Conservation (phyloP, 2,329 filamentous ascomycete species). For the Pyrenochaeta sp. region DNA sequence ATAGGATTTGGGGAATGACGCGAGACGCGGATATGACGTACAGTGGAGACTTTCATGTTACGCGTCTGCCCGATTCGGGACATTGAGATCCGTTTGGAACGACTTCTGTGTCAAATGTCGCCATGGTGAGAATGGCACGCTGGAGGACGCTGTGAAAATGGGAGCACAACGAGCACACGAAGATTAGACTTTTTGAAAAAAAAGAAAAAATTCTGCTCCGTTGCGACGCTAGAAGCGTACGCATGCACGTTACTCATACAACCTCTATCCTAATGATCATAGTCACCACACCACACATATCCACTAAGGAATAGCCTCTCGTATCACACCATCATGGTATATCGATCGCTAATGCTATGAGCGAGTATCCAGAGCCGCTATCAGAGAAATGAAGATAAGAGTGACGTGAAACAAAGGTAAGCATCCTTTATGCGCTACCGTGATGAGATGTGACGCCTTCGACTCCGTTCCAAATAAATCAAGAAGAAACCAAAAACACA, state of each 20-base stretch:
- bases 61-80: background rate
- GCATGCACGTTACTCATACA: conserved; percentile 36
- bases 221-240: conserved; percentile 24
- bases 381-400: conserved; percentile 48
- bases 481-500: conserved; percentile 30
- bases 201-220: conserved; percentile 16
- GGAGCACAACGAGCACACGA: background rate
- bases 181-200: conserved; percentile 14
- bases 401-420: conserved; percentile 28
- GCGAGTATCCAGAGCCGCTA: conserved; percentile 47
- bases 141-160: background rate
- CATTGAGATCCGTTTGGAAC: background rate
- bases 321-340: conserved; percentile 41
- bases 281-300: conserved; percentile 17
- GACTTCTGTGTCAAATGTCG: background rate
- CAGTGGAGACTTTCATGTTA: background rate
- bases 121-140: conserved; percentile 1
- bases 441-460: conserved; percentile 32
- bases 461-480: conserved; percentile 39
- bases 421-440: conserved; percentile 32
- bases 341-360: conserved; percentile 44
- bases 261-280: conserved; percentile 12
- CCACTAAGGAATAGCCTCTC: conserved; percentile 38
- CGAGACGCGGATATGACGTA: conserved; percentile 16
- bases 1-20: conserved; percentile 3